Conservation (phyloP, 2,329 filamentous ascomycete species). For the Scedosporium boydii region DNA sequence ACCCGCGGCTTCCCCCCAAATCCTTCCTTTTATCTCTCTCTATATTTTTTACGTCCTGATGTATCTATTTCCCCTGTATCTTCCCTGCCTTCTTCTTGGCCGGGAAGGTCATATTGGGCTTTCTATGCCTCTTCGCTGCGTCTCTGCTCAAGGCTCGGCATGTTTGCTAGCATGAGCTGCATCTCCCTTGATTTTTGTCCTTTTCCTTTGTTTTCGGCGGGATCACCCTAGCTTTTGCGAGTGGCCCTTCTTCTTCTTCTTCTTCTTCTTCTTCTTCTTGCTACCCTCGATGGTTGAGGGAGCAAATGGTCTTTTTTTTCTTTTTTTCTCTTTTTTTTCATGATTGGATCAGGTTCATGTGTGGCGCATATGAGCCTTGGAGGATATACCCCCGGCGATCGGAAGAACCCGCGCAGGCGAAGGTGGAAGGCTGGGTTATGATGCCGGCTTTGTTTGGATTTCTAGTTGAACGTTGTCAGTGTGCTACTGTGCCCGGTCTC, state of each 20-base stretch:
- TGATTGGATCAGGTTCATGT: background rate
- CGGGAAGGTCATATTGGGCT: too few relatives aligned
- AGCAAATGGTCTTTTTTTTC: too few relatives aligned
- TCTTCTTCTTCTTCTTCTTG: too few relatives aligned
- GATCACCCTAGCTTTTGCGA: too few relatives aligned
- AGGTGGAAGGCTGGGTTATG: background rate
- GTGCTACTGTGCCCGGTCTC: background rate
- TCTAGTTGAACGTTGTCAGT: background rate
- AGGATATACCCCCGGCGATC: background rate
- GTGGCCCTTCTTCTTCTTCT: too few relatives aligned
- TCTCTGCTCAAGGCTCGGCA: too few relatives aligned
- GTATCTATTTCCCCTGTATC: background rate
- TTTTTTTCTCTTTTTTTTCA: background rate
- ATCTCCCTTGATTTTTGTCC: background rate
- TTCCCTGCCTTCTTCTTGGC: background rate
- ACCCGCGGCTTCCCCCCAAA: background rate
- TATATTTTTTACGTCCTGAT: conserved; percentile 4
- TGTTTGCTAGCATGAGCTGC: too few relatives aligned
- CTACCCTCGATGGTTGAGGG: too few relatives aligned
- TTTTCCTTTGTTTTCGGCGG: background rate
- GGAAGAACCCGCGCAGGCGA: background rate
- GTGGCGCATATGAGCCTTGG: background rate
- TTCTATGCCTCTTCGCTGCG: background rate
- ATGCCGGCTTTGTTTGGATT: background rate
- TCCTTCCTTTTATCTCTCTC: background rate